Evolutionary conservation across 352 stramenopile species (phyloP).

Genomic region (Phytophthora kernoviae): DNA sequence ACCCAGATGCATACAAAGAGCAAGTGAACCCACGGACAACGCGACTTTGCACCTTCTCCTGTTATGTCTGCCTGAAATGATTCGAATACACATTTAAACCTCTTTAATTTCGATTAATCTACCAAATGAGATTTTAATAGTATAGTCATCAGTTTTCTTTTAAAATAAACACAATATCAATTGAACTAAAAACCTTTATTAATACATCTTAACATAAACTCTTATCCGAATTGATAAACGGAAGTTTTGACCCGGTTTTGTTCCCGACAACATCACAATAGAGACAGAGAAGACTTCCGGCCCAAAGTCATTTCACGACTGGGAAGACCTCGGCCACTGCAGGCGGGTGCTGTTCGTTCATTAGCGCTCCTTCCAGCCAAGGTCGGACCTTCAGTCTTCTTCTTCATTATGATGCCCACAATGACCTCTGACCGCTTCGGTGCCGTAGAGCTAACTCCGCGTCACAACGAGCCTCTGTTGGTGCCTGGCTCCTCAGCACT

Average conservation of each 20-base stretch:
- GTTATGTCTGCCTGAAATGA: too few species aligned
- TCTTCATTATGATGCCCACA: slow-evolving; percentile 34
- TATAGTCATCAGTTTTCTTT: too few species aligned
- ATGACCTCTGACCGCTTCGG: slow-evolving; percentile 37
- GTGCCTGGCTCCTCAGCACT: slow-evolving; percentile 57
- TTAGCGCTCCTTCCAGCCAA: slow-evolving; percentile 13
- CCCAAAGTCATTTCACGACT: too few species aligned
- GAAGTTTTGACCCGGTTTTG: too few species aligned
- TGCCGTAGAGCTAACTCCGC: slow-evolving; percentile 59
- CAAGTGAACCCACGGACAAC: neutral
- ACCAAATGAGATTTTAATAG: too few species aligned
- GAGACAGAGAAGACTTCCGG: neutral
- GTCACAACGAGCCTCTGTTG: slow-evolving; percentile 62
- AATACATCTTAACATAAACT: too few species aligned
- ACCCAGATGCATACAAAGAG: neutral
- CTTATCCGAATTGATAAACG: too few species aligned
- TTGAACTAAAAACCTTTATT: too few species aligned
- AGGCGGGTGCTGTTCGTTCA: neutral
- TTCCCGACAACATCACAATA: neutral
- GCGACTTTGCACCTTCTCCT: too few species aligned
- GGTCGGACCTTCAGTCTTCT: slow-evolving; percentile 21
- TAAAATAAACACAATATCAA: too few species aligned
- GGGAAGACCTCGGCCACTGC: neutral
- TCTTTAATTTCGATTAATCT: too few species aligned
- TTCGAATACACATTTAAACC: too few species aligned